A percentile compares a stretch with the other conserved stretches of the same genome.
Conservation (phyloP, 345 rosid species). For the Diplotaxis tenuifolia region DNA sequence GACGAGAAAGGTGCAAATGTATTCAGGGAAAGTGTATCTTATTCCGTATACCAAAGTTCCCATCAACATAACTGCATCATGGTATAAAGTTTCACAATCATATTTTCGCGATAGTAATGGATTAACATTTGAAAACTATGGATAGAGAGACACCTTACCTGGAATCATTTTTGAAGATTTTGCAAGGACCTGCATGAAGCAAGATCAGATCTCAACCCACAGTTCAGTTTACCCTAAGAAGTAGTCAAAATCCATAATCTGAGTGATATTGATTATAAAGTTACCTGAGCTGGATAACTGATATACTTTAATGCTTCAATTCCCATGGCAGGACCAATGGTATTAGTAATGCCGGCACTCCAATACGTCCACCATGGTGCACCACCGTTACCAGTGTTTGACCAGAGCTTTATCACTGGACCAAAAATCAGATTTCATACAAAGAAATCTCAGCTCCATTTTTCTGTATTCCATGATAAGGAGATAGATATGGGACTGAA, state of each 20-base stretch:
- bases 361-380: constrained; percentile 95
- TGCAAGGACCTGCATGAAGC: constrained; percentile 67
- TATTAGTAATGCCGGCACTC: constrained; percentile 94
- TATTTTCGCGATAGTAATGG: background rate
- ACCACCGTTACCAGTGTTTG: constrained; percentile 54
- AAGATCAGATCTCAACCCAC: constrained; percentile 13
- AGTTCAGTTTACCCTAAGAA: background rate
- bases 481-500: background rate
- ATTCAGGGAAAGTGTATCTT: constrained; percentile 74
- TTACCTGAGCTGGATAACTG: constrained; percentile 92
- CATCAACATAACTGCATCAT: constrained; percentile 85
- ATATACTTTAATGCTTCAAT: constrained; percentile 91
- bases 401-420: constrained; percentile 93
- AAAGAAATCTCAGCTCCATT: background rate
- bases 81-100: background rate
- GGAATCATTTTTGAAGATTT: constrained; percentile 99
- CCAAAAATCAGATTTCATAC: background rate
- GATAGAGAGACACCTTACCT: constrained; percentile 41
- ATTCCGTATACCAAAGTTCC: constrained; percentile 86
- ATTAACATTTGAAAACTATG: background rate
- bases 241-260: background rate
- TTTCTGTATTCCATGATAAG: background rate
- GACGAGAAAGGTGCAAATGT: constrained; percentile 74
- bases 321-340: constrained; percentile 95
- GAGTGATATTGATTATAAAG: background rate